Evolutionary conservation across 31 red algal genomes (phyloP), one percentile per base, ranked within the genome.

Genomic region (Asparagopsis taxiformis): DNA sequence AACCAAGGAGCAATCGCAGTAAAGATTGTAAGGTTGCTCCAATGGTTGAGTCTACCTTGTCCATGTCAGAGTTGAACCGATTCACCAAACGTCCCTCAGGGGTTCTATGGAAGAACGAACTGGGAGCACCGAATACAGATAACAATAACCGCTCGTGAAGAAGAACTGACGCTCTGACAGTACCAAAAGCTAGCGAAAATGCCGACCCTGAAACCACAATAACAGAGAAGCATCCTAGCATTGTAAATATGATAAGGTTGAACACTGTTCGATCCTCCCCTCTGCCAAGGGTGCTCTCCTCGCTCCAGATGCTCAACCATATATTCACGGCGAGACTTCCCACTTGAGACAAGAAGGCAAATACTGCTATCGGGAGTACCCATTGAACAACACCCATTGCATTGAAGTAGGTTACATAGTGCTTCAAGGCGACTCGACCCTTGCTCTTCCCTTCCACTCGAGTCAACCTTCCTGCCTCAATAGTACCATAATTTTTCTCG

Each of bases 61-160:
- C 95, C 52, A 91, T 32, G 70, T 93, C 89, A 31, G 87, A 82
- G 75, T 69, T 87, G 56, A 98, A 98, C 25, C 95, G 67, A 57
- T 98, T 98, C 10, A 98, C 67, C 19, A 93, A 57, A 48, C 95
- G 82, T 10, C 95, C 95, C 29, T 88, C 66, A 6, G 95, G 95
- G 26, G 89, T 98, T 13, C 66, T 43, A 38, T 98, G 84, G 81
- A 98, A 98, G 50, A 85, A 98, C 25, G 76, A 68, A 63, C 75
- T 85, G 34, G 95, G 89, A 31, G 93, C 85, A 74, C 86, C 74
- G 38, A 97, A 79, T 2, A 97, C 87, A 51, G 93, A 90, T 11
- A 86, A 56, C 16, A 96, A 67, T 22, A 96, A 51, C 53, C 82
- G 81, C 68, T 83, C 82, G 62, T 97, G 93, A 29, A 90, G 38